Evolutionary conservation across 257 asterid genomes (phyloP), one percentile per base, ranked within the genome.

Genomic region (Mentha longifolia): DNA sequence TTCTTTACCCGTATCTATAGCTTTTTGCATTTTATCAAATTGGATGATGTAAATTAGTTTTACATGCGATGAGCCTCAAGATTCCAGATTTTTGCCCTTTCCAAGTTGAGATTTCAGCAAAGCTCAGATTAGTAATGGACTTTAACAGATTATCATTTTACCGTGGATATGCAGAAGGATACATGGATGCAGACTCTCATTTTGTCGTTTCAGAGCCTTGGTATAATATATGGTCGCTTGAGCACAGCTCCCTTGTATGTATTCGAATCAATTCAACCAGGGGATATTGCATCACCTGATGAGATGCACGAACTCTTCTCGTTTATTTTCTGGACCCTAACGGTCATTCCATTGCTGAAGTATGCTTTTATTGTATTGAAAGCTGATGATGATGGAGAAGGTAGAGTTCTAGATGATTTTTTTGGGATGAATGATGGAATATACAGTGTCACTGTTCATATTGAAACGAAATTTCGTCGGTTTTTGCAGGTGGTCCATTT

Each of bases 321-420:
- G 9, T 94, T 94, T 71, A 76, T 89, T 35, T 91, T 94, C 80
- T 94, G 97, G 97, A 87, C 96, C 2, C 56, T 94, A 69, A 89
- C 97, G 60, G 68, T 86, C 76, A 83, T 91, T 65, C 93, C 99
- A 16, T 83, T 94, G 85, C 77, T 91, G 73, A 94, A 94, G 79
- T 94, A 94, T 75, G 85, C 84, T 69, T 84, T 83, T 65, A 83
- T 94, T 20, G 88, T 91, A 30, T 78, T 87, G 79, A 84, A 85
- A 71, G 97, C 95, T 46, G 97, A 94, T 79, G 96, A 91, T 46
- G 86, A 89, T 41, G 96, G 97, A 80, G 97, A 94, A 59, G 99
- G 99, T 94, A 80, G 58, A 31, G 25, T 74, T 45, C 45, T 74
- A 25, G 65, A 13, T 52, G 5, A 16, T 25, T 76, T 71, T 41